phyloP scores from a whole-genome alignment of 257 asterid genomes.

The Leonotis leonurus region DNA sequence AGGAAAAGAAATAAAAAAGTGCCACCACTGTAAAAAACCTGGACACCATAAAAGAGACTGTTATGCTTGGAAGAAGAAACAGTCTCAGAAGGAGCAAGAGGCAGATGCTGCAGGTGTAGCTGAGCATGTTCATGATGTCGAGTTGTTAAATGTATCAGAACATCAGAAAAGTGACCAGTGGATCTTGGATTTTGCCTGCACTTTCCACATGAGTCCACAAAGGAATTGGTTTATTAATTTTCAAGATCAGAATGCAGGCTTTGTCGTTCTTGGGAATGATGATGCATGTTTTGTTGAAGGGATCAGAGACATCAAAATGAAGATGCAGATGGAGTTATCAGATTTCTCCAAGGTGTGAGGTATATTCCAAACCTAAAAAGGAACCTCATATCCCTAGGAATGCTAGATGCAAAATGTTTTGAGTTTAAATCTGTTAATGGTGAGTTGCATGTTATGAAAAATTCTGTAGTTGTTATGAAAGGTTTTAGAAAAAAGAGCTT shows the following conservation, averaged over 20 bases:
- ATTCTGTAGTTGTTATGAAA: no score
- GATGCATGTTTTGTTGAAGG: background rate
- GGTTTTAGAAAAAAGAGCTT: no score
- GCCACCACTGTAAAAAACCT: no score
- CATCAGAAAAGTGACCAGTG: background rate
- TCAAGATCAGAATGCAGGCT: background rate
- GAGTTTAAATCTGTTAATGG: no score
- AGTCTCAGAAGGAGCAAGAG: no score
- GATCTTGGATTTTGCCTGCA: background rate
- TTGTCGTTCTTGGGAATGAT: background rate
- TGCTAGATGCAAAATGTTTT: background rate
- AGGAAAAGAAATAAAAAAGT: no score
- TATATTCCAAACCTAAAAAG: background rate
- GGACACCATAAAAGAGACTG: no score
- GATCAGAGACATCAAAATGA: background rate
- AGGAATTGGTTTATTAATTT: background rate
- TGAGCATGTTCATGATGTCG: background rate
- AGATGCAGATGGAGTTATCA: background rate
- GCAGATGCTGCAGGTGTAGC: background rate
- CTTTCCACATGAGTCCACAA: background rate
- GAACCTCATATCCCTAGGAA: background rate
- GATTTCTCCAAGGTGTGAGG: background rate
- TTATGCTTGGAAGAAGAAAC: no score
- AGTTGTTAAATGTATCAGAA: no score
- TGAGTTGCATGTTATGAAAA: no score